These are phyloP conservation scores for Rhodomyrtus tomentosa DNA, from an alignment of 345 rosid species.

Conservation along the genomic window DNA sequence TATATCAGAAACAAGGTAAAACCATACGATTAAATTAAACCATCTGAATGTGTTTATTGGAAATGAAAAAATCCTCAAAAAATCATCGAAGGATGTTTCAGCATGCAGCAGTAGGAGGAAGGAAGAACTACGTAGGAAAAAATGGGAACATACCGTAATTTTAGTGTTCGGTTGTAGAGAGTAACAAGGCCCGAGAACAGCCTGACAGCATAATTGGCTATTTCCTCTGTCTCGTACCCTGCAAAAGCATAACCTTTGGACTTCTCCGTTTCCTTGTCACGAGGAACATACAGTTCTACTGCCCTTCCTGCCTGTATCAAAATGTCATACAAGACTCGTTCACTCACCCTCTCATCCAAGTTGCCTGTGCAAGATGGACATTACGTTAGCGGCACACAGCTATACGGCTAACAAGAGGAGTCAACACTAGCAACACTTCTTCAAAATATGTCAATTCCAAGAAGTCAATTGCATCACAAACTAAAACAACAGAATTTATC, in stretches of 20 bases:
- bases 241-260: conserved; percentile 93
- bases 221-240: conserved; percentile 64
- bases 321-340: too few species aligned
- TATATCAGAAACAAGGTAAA: background rate
- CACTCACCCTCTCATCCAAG: too few species aligned
- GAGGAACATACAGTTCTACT: conserved; percentile 68
- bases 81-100: background rate
- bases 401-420: too few species aligned
- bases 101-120: background rate
- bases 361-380: too few species aligned
- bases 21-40: background rate
- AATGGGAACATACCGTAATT: conserved; percentile 39
- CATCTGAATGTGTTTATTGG: background rate
- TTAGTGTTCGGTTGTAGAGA: conserved; percentile 57
- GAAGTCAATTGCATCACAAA: background rate
- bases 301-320: conserved; percentile 84
- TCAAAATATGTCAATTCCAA: background rate
- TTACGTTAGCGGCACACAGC: too few species aligned
- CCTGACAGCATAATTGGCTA: conserved; percentile 88
- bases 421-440: too few species aligned
- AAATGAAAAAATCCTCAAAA: background rate
- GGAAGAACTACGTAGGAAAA: background rate
- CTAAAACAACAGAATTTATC: background rate
- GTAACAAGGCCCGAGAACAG: conserved; percentile 92
- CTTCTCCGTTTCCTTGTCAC: conserved; percentile 72